These are phyloP conservation scores for Scheffersomyces coipomensis DNA, from an alignment of 805 yeast species.

Conservation along the genomic window DNA sequence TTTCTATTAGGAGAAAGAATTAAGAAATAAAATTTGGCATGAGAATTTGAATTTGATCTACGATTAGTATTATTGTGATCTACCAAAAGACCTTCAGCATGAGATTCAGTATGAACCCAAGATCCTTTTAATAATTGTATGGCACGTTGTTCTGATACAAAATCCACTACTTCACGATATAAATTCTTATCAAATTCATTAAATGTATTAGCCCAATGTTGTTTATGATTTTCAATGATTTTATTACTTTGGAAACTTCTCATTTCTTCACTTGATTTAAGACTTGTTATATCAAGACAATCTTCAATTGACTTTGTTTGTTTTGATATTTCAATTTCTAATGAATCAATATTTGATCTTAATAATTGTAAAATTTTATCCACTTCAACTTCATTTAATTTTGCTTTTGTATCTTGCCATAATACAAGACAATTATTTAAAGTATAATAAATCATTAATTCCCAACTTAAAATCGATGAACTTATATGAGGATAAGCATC, in stretches of 20 bases:
- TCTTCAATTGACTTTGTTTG: conserved; percentile 38
- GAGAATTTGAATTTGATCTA: conserved; percentile 1
- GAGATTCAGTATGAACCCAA: conserved; percentile 73
- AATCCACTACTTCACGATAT: conserved; percentile 58
- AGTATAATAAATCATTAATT: conserved; percentile 52
- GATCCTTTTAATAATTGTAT: conserved; percentile 71
- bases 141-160: conserved; percentile 74
- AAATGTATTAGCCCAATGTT: conserved; percentile 47
- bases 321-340: conserved; percentile 22
- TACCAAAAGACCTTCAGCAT: conserved; percentile 29
- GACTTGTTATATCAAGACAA: conserved; percentile 40
- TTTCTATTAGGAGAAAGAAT: conserved; percentile 67
- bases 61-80: conserved; percentile 13
- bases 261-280: conserved; percentile 45
- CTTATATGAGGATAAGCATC: conserved; percentile 36
- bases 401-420: conserved; percentile 66
- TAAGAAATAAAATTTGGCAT: conserved; percentile 48
- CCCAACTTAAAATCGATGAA: conserved; percentile 47
- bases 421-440: conserved; percentile 57
- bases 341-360: conserved; percentile 20
- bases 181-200: conserved; percentile 49
- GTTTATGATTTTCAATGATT: conserved; percentile 33
- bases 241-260: conserved; percentile 53
- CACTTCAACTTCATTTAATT: conserved; percentile 45
- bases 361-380: conserved; percentile 49